Percentiles rank a stretch among this genome's conserved stretches.
Conservation (phyloP, 805 yeast genomes). For the Candida khao-thaluensis region DNA sequence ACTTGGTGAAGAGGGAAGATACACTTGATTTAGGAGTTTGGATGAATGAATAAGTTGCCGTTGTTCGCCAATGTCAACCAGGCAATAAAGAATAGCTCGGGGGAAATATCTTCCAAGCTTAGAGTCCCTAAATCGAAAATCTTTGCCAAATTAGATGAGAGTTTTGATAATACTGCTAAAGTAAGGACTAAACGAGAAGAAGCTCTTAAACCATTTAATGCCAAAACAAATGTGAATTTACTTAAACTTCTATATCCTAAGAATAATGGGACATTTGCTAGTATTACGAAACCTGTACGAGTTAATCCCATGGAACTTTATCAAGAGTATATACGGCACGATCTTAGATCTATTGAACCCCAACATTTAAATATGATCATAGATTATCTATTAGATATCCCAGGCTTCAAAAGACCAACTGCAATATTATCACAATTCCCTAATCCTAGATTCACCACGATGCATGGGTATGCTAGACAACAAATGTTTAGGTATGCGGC, state of each 20-base stretch:
- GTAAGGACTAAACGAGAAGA: slow-evolving; percentile 2
- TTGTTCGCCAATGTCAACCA: slow-evolving; percentile 3
- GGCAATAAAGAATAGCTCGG: not conserved
- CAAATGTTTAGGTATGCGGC: slow-evolving; percentile 19
- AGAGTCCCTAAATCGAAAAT: not conserved
- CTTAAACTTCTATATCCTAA: slow-evolving; percentile 21
- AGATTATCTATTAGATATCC: slow-evolving; percentile 20
- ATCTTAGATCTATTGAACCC: slow-evolving; percentile 22
- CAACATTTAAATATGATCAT: slow-evolving; percentile 30
- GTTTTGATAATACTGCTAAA: not conserved
- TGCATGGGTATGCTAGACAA: slow-evolving; percentile 21
- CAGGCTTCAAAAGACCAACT: slow-evolving; percentile 29
- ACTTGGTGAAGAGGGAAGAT: not conserved
- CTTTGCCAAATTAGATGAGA: slow-evolving; percentile 1
- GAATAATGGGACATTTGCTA: slow-evolving; percentile 2
- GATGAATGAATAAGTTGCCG: slow-evolving; percentile 6
- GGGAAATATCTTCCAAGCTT: not conserved
- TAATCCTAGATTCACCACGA: slow-evolving; percentile 6
- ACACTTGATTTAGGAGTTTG: not conserved
- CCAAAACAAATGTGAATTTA: slow-evolving; percentile 12
- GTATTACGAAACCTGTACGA: not conserved
- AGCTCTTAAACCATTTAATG: slow-evolving; percentile 6
- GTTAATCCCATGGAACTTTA: not conserved
- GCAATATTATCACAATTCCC: slow-evolving; percentile 12
- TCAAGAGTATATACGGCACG: slow-evolving; percentile 7